phyloP scores from a whole-genome alignment of 1,284 basidiomycete species.

The Tilletia caries region DNA sequence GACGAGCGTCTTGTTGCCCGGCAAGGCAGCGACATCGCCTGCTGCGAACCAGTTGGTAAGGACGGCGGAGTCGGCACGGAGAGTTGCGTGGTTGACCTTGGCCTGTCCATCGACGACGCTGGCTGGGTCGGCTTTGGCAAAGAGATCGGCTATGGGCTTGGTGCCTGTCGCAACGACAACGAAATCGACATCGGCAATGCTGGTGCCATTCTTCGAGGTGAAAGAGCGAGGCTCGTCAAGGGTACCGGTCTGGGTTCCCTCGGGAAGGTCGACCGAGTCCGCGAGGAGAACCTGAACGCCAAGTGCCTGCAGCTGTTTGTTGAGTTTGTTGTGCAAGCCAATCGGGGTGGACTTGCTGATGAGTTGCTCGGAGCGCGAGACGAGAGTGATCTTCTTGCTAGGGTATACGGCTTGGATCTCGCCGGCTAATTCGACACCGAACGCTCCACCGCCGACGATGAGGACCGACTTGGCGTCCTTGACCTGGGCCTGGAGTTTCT shows the following conservation, averaged over 20 bases:
- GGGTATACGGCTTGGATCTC: slow-evolving; percentile 28
- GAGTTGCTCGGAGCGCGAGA: slow-evolving; percentile 28
- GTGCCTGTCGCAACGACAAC: slow-evolving; percentile 56
- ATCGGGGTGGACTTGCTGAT: slow-evolving; percentile 29
- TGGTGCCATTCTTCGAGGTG: slow-evolving; percentile 21
- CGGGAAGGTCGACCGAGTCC: slow-evolving; percentile 29
- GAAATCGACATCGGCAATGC: slow-evolving; percentile 52
- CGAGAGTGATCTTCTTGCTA: slow-evolving; percentile 51
- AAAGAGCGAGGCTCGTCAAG: slow-evolving; percentile 13
- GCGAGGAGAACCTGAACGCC: slow-evolving; percentile 53
- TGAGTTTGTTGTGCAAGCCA: slow-evolving; percentile 27
- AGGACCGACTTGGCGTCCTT: slow-evolving; percentile 26
- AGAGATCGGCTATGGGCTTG: slow-evolving; percentile 53
- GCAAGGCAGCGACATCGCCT: slow-evolving; percentile 42
- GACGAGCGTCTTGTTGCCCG: slow-evolving; percentile 32
- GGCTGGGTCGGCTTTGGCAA: slow-evolving; percentile 43
- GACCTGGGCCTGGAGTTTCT: slow-evolving; percentile 25
- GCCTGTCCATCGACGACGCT: slow-evolving; percentile 47
- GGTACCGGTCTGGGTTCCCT: slow-evolving; percentile 16
- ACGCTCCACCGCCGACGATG: slow-evolving; percentile 52
- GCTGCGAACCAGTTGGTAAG: slow-evolving; percentile 36
- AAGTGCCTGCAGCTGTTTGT: slow-evolving; percentile 44
- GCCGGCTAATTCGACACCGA: slow-evolving; percentile 58
- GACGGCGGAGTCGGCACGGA: slow-evolving; percentile 23
- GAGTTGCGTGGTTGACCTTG: slow-evolving; percentile 45